Base-by-base conservation (phyloP, 805 yeast genomes). In the Metschnikowia orientalis region DNA sequence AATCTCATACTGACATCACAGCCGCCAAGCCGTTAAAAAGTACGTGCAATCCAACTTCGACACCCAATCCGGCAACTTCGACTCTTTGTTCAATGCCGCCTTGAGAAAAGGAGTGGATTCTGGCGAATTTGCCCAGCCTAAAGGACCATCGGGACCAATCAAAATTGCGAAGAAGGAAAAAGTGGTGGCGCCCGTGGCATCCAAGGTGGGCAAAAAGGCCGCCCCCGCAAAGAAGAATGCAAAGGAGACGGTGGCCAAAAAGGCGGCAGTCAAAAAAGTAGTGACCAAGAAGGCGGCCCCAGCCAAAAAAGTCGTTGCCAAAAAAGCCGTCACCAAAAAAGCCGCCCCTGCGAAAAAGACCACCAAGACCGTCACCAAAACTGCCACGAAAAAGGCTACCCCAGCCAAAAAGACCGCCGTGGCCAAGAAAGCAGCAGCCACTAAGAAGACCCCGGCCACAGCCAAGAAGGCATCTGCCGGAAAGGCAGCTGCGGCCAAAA, bases 11-110 rank as follows among this genome's bases (percentile, higher is more conserved):
- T 50, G 48, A 50, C 55, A 23, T n/a, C 11, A 35, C n/a, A 74
- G 88, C 50, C 89, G 95, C 59, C 90, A 82, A 58, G 90, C 92
- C 8, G 69, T 88, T 54, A 88, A 87, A 73, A 86, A 86, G 61
- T 84, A 77, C 61, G 78, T 87, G 45, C 77, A 73, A 61, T 62
- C 79, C 54, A 73, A 76, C 63, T 71, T 64, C 64, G 67, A 78
- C 45, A 63, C 75, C 47, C 69, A 71, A 28, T 67, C 82, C n/a
- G 35, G 71, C 32, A 79, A 70, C 57, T 86, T 86, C 53, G 95
- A 85, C 56, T 61, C 79, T 30, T 74, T 77, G 51, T 82, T 87
- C 70, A 86, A 86, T 54, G 47, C 71, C 30, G 92, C 95, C 16
- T 67, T 86, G 51, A 79, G 81, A 67, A 80, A 77, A 57, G 95